Evolutionary conservation across 768 basidiomycete genomes (phyloP).

Genomic region (Psilocybe azurescens): DNA sequence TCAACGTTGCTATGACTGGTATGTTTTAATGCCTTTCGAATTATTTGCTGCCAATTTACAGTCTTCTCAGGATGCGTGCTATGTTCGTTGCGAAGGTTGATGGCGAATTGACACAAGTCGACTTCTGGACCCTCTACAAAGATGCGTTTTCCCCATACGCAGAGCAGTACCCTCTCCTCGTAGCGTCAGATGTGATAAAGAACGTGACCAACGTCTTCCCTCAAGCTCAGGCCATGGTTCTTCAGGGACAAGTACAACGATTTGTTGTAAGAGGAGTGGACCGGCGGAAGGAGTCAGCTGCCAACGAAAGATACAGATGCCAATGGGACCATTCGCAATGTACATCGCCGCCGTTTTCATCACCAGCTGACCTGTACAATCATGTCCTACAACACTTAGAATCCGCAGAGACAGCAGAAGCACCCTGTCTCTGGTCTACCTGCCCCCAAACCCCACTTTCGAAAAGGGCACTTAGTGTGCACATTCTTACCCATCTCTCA

Average conservation of each 20-base stretch:
- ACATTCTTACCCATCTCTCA: constrained; percentile 81
- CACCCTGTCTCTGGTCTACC: constrained; percentile 73
- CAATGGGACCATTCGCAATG: constrained; percentile 76
- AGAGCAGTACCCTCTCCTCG: constrained; percentile 65
- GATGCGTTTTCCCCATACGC: constrained; percentile 73
- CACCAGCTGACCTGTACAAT: constrained; percentile 71
- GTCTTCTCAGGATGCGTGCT: constrained; percentile 78
- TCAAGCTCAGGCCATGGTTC: constrained; percentile 86
- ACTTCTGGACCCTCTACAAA: constrained; percentile 95
- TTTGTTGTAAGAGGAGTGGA: constrained; percentile 92
- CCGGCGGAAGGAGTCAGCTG: constrained; percentile 60
- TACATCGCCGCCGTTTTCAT: constrained; percentile 46
- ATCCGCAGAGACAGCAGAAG: constrained; percentile 46
- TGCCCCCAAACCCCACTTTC: constrained; percentile 57
- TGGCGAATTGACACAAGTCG: constrained; percentile 89
- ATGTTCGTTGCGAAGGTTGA: constrained; percentile 81
- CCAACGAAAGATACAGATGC: constrained; percentile 73
- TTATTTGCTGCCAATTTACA: constrained; percentile 1
- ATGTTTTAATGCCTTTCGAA: constrained; percentile 20
- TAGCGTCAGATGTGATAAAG: constrained; percentile 94
- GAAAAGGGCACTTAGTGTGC: constrained; percentile 60
- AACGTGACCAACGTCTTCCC: constrained; percentile 88
- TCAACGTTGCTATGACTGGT: constrained; percentile 86
- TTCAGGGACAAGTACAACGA: constrained; percentile 69
- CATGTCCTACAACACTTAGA: constrained; percentile 68